Percentiles rank a stretch among this genome's conserved stretches.
These are phyloP conservation scores for Cladorrhinum sp. DNA, from an alignment of 2,329 filamentous ascomycete species.

Conservation along the genomic window DNA sequence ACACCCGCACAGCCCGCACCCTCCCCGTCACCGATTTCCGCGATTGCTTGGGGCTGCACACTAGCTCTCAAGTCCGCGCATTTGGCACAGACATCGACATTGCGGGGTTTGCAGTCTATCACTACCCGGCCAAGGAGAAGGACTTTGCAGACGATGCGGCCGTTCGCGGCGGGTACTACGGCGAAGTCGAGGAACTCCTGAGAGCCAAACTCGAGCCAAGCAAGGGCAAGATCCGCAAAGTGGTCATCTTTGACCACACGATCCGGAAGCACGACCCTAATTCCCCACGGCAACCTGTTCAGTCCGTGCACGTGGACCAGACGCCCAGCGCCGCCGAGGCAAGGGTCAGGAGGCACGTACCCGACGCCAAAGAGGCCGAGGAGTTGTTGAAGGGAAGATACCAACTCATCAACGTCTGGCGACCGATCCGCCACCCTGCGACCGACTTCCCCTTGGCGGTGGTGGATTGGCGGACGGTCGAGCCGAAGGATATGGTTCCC, in stretches of 20 bases:
- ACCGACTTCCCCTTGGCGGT: slow-evolving; percentile 63
- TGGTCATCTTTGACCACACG: slow-evolving; percentile 72
- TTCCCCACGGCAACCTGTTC: slow-evolving; percentile 61
- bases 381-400: slow-evolving; percentile 56
- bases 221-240: slow-evolving; percentile 54
- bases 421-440: slow-evolving; percentile 61
- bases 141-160: slow-evolving; percentile 53
- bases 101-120: slow-evolving; percentile 56
- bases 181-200: slow-evolving; percentile 58
- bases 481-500: slow-evolving; percentile 55
- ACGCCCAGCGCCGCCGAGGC: slow-evolving; percentile 59
- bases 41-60: slow-evolving; percentile 43
- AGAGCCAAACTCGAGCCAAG: slow-evolving; percentile 48
- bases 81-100: slow-evolving; percentile 52
- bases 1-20: slow-evolving; percentile 42
- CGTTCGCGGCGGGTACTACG: slow-evolving; percentile 58
- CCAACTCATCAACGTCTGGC: slow-evolving; percentile 63
- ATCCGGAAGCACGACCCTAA: slow-evolving; percentile 56
- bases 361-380: slow-evolving; percentile 51
- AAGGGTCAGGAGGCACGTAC: slow-evolving; percentile 60
- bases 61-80: slow-evolving; percentile 30
- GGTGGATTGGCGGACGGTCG: slow-evolving; percentile 60
- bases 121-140: slow-evolving; percentile 51
- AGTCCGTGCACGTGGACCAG: slow-evolving; percentile 71
- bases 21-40: slow-evolving; percentile 55